Percentiles rank a stretch among this genome's conserved stretches.
phyloP scores from a whole-genome alignment of 441 rosid species.

The Populus hybrid region DNA sequence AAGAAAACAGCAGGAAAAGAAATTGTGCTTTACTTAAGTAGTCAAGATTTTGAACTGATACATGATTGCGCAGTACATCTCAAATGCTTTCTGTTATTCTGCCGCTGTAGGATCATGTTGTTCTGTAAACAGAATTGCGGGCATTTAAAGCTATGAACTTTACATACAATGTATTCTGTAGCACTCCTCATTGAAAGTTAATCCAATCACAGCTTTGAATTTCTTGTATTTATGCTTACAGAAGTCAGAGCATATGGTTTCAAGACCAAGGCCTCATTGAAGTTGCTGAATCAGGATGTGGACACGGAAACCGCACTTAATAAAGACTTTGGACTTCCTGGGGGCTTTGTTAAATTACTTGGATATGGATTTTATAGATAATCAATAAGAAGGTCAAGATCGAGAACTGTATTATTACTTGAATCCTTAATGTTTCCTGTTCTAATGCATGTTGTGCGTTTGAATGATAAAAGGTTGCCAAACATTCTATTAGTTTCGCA shows the following conservation, averaged over 20 bases:
- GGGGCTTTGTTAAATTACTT: background rate
- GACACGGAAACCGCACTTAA: background rate
- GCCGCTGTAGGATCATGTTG: background rate
- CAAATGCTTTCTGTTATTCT: background rate
- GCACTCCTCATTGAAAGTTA: background rate
- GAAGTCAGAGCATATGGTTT: conserved; percentile 70
- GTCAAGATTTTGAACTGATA: conserved; percentile 3
- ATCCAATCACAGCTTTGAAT: background rate
- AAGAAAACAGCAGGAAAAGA: background rate
- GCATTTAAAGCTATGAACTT: background rate
- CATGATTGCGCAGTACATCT: background rate
- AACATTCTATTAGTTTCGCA: too few relatives aligned
- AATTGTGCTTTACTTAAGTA: background rate
- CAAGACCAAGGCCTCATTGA: conserved; percentile 38
- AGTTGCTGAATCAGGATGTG: conserved; percentile 1
- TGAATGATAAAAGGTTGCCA: background rate
- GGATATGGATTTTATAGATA: background rate
- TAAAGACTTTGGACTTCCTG: background rate
- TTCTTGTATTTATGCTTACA: conserved; percentile 27
- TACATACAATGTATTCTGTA: background rate
- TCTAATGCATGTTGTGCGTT: background rate
- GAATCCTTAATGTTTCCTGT: background rate
- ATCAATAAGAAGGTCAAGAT: background rate
- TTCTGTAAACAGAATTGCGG: background rate
- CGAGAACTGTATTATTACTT: background rate